Evolutionary conservation across 768 basidiomycete species (phyloP), one percentile per base, ranked within the genome.

Genomic region (Leccinum imitatum): DNA sequence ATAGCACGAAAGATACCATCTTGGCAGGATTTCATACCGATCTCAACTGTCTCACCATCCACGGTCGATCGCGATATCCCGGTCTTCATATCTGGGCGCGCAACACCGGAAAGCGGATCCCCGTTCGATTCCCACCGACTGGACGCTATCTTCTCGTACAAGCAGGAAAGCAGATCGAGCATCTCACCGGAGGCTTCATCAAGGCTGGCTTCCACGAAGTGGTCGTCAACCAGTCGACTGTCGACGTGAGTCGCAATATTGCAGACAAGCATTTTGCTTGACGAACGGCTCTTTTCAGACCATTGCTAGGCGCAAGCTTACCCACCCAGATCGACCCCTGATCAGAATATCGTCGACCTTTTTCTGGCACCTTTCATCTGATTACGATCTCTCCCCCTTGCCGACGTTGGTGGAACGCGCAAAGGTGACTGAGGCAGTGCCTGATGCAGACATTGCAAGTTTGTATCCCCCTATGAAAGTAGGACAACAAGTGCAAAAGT

Each of bases 331-430:
- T 56, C 86, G 95, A n/a, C 95, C 95, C 13, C 78, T 90, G 37
- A 92, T 95, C 64, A 88, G 95, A n/a, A 95, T 98, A 63, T 95
- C 94, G 3, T 95, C 93, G 2, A 98, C 95, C 0, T 95, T 95
- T 74, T 97, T 97, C 79, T 96, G 91, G 90, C 93, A 95, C 69
- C 81, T 97, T 13, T 91, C 87, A 0, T 93, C 94, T 2, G 91
- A 95, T 71, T 85, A 84, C 59, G 86, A 91, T 54, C 80, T 95
- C n/a, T 77, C 73, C 8, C 86, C 91, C 2, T 82, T 93, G 3
- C 81, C 84, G 8, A 63, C 71, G 0, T 76, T 95, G 21, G 65
- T 72, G 10, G 74, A 77, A 6, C 81, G 80, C 33, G 84, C 86
- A 2, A 75, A 77, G 52, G 74, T 79, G 10, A 51, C 77, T 23